A percentile compares a stretch with the other conserved stretches of the same genome.
Conservation (phyloP, 1,284 basidiomycete species). For the Ganoderma multipileum region DNA sequence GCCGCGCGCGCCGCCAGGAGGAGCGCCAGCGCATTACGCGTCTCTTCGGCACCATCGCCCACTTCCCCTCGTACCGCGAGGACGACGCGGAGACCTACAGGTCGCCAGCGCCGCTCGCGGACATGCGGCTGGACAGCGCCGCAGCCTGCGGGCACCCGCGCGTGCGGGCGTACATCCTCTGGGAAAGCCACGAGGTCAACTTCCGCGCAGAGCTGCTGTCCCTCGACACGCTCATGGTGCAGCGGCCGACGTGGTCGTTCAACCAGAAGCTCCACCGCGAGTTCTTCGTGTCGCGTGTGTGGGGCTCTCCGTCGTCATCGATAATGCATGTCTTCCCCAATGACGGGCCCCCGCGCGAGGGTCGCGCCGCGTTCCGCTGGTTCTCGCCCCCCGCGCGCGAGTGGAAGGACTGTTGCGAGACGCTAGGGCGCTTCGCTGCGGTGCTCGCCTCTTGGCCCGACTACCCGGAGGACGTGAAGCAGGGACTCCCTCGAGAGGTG, state of each 20-base stretch:
- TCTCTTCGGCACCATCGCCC: neutral
- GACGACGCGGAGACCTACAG: neutral
- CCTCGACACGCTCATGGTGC: slow-evolving; percentile 3
- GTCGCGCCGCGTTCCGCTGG: neutral
- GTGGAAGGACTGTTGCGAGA: neutral
- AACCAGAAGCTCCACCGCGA: neutral
- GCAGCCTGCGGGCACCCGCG: neutral
- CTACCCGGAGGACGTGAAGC: neutral
- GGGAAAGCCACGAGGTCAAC: slow-evolving; percentile 17
- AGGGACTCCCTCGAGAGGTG: neutral
- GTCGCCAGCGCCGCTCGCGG: neutral
- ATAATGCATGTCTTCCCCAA: neutral
- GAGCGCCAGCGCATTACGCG: neutral
- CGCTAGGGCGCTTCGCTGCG: neutral
- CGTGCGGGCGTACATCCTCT: neutral
- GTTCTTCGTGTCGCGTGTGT: slow-evolving; percentile 3
- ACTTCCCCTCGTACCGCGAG: neutral
- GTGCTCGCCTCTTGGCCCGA: slow-evolving; percentile 8
- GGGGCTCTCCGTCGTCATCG: slow-evolving; percentile 6
- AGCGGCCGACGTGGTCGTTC: slow-evolving; percentile 3
- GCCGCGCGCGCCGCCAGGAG: neutral
- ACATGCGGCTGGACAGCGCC: neutral
- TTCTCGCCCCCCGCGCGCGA: neutral
- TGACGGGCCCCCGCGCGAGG: neutral
- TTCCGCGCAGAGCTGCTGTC: slow-evolving; percentile 14